Conservation (phyloP, 192 early-diverging fungal species). For the Entophlyctis luteolus region DNA sequence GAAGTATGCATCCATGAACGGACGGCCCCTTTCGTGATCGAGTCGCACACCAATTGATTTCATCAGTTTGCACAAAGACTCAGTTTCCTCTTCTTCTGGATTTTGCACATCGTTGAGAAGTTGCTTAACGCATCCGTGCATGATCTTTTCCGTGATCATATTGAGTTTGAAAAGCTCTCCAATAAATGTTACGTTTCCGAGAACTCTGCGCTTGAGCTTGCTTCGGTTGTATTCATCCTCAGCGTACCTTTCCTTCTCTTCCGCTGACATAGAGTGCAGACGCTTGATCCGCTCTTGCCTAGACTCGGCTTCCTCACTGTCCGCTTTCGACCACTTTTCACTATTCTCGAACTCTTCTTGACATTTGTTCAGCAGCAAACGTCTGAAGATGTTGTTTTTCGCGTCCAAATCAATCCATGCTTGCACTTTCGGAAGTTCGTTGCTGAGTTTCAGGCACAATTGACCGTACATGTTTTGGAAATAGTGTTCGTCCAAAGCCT, state of each 20-base stretch:
- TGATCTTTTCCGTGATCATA: constrained; percentile 92
- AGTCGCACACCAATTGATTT: constrained; percentile 82
- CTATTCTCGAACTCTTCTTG: constrained; percentile 92
- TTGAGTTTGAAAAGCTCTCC: constrained; percentile 89
- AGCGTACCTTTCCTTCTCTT: constrained; percentile 54
- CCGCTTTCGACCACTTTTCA: constrained; percentile 67
- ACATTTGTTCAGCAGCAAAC: constrained; percentile 85
- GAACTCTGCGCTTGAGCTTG: constrained; percentile 91
- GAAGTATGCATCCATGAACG: constrained; percentile 83
- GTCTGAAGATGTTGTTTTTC: constrained; percentile 78
- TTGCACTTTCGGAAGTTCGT: constrained; percentile 49
- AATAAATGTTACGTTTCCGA: constrained; percentile 91
- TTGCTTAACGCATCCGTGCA: constrained; percentile 81
- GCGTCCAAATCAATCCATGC: constrained; percentile 65
- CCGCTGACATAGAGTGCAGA: constrained; percentile 61
- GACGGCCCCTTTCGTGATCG: constrained; percentile 56
- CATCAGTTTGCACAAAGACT: constrained; percentile 88
- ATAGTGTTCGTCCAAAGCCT: constrained; percentile 90
- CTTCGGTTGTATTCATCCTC: constrained; percentile 69
- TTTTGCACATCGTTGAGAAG: constrained; percentile 67
- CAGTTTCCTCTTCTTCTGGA: constrained; percentile 93
- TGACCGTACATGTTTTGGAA: constrained; percentile 88
- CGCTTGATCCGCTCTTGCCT: constrained; percentile 33
- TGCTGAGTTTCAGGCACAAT: constrained; percentile 71
- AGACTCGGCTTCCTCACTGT: constrained; percentile 29